Conservation (phyloP, 23 red algal species). For the Gracilaria vermiculophylla region DNA sequence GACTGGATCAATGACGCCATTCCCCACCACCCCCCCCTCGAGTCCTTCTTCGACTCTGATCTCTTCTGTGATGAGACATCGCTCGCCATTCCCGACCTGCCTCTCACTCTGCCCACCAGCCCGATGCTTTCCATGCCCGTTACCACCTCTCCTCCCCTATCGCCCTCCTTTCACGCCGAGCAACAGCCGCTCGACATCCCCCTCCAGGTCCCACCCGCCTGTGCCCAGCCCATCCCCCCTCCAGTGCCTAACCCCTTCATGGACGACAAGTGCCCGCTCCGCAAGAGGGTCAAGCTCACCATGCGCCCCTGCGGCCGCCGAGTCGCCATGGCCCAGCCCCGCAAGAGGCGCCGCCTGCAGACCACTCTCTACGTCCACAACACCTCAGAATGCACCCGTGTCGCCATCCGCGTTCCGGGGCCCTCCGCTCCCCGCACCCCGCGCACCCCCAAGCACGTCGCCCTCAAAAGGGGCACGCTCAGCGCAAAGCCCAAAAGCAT, state of each 20-base stretch:
- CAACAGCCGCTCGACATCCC: background rate
- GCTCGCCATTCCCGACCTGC: background rate
- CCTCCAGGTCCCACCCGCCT: background rate
- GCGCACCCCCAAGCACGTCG: background rate
- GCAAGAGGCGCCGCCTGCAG: background rate
- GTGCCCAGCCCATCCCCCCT: background rate
- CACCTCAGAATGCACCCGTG: slow-evolving; percentile 5
- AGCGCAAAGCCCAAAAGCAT: background rate
- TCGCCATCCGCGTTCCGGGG: slow-evolving; percentile 3
- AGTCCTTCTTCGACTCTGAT: slow-evolving; percentile 52
- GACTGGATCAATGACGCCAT: slow-evolving; percentile 42
- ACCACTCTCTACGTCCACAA: slow-evolving; percentile 31
- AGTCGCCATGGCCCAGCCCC: background rate
- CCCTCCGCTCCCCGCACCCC: background rate
- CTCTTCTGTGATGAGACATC: slow-evolving; percentile 47
- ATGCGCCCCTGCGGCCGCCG: slow-evolving; percentile 2
- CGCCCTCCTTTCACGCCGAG: background rate
- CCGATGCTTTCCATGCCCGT: background rate
- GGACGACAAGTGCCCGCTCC: slow-evolving; percentile 60
- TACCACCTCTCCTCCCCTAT: background rate
- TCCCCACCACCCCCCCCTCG: background rate
- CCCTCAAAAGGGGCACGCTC: background rate
- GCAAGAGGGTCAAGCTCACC: slow-evolving; percentile 61
- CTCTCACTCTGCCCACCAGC: slow-evolving; percentile 2
- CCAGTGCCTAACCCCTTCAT: background rate